A percentile compares a stretch with the other conserved stretches of the same genome.
These are phyloP conservation scores for maize (Zea mays) DNA, from an alignment of 176 grass and related monocot species.

Conservation along the genomic window DNA sequence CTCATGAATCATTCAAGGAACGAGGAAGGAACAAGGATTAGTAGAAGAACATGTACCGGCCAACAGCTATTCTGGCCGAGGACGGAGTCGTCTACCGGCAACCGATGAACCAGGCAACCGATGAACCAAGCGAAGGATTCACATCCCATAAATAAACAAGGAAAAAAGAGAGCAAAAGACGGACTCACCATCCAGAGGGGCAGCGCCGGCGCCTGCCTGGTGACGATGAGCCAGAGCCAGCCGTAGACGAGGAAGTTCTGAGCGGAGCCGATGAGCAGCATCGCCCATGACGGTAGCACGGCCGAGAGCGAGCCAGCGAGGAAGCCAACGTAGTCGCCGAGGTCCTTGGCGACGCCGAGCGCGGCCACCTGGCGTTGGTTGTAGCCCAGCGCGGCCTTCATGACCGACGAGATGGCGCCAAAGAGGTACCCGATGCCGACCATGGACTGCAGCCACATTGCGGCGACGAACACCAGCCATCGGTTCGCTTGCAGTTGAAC, in stretches of 20 bases:
- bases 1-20: no score
- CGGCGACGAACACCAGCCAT: slow-evolving; percentile 84
- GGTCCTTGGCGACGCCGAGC: slow-evolving; percentile 86
- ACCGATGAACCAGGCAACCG: no score
- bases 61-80: no score
- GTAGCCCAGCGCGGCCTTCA: slow-evolving; percentile 79
- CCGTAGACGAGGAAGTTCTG: slow-evolving; percentile 83
- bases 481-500: no score
- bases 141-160: no score
- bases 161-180: no score
- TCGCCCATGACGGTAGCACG: slow-evolving; percentile 63
- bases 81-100: no score
- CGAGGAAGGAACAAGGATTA: no score
- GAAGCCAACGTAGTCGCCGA: slow-evolving; percentile 86
- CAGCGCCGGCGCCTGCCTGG: no score
- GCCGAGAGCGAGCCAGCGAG: slow-evolving; percentile 74
- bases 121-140: no score
- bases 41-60: no score
- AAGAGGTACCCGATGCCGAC: slow-evolving; percentile 90
- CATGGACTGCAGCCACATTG: slow-evolving; percentile 96
- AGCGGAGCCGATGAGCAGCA: slow-evolving; percentile 67
- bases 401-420: slow-evolving; percentile 73
- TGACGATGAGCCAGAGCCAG: slow-evolving; percentile 87
- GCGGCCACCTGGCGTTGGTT: slow-evolving; percentile 83
- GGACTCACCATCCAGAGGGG: no score